These are phyloP conservation scores for Stephanodiscus minutulus DNA, from an alignment of 108 stramenopile genomes.

Conservation along the genomic window DNA sequence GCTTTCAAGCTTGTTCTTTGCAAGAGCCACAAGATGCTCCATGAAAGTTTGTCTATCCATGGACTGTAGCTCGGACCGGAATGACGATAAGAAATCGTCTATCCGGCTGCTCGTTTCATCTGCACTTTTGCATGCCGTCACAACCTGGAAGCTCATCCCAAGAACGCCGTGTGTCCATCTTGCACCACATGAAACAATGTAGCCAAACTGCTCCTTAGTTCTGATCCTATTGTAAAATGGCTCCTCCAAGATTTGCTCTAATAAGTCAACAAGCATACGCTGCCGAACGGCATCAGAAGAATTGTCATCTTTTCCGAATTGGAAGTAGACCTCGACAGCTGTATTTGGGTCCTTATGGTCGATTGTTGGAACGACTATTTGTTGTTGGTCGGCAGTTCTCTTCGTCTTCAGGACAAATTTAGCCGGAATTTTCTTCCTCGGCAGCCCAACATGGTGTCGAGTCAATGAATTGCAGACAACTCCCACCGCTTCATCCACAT, in stretches of 20 bases:
- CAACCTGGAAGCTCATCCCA: conserved; percentile 74
- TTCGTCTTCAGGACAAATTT: conserved; percentile 52
- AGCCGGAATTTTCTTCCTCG: conserved; percentile 64
- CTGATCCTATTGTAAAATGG: conserved; percentile 78
- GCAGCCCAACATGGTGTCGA: conserved; percentile 43
- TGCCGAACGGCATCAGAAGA: conserved; percentile 33
- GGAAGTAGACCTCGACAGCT: conserved; percentile 84
- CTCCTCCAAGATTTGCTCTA: conserved; percentile 77
- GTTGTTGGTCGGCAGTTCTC: conserved; percentile 15
- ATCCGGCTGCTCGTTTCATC: conserved; percentile 60
- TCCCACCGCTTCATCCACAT: conserved; percentile 54
- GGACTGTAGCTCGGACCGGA: conserved; percentile 47
- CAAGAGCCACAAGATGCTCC: conserved; percentile 72
- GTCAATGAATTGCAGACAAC: conserved; percentile 47
- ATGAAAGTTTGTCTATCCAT: conserved; percentile 66
- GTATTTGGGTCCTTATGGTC: conserved; percentile 76
- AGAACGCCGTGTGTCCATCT: conserved; percentile 64
- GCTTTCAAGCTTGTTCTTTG: conserved; percentile 80
- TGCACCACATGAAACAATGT: conserved; percentile 45
- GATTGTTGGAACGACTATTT: conserved; percentile 53
- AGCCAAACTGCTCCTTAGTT: conserved; percentile 58
- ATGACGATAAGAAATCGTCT: conserved; percentile 71
- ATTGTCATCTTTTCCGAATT: conserved; percentile 71
- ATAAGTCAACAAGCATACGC: conserved; percentile 70
- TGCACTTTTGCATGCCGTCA: conserved; percentile 67